These are phyloP conservation scores for Aspergillus mulundensis DNA, from an alignment of 495 filamentous ascomycete species.

Conservation along the genomic window DNA sequence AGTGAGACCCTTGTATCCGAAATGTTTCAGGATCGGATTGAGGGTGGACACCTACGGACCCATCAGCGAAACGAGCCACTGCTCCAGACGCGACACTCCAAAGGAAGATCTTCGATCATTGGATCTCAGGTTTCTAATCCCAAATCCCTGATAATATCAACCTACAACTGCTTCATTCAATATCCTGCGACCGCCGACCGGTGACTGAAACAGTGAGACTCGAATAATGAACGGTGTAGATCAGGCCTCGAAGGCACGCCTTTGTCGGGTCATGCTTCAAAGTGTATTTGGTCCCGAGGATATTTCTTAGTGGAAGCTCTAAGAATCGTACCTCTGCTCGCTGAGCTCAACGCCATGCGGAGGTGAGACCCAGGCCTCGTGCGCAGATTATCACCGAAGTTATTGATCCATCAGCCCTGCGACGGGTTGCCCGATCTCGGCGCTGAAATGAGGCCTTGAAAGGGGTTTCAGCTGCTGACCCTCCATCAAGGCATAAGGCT, in stretches of 20 bases:
- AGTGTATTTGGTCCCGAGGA: too few relatives aligned
- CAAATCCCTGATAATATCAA: too few relatives aligned
- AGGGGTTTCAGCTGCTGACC: not conserved
- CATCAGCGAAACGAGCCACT: not conserved
- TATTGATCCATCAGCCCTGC: not conserved
- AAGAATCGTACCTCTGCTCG: not conserved
- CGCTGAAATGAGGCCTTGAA: not conserved
- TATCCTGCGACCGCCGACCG: too few relatives aligned
- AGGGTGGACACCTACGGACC: not conserved
- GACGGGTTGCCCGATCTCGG: not conserved
- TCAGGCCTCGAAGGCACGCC: not conserved
- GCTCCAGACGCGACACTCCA: too few relatives aligned
- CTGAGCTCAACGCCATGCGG: not conserved
- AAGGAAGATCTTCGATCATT: not conserved
- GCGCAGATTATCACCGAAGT: not conserved
- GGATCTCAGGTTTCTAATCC: not conserved
- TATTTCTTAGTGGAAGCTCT: not conserved
- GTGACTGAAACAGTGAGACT: not conserved
- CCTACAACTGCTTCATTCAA: too few relatives aligned
- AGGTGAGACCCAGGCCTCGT: not conserved
- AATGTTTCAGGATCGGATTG: not conserved
- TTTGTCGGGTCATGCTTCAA: too few relatives aligned
- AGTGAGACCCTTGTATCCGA: not conserved
- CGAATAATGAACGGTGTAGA: not conserved
- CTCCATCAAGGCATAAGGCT: not conserved